Percentiles rank a stretch among this genome's conserved stretches.
phyloP scores from a whole-genome alignment of 2,329 filamentous ascomycete species.

The Cucurbitaria berberidis region DNA sequence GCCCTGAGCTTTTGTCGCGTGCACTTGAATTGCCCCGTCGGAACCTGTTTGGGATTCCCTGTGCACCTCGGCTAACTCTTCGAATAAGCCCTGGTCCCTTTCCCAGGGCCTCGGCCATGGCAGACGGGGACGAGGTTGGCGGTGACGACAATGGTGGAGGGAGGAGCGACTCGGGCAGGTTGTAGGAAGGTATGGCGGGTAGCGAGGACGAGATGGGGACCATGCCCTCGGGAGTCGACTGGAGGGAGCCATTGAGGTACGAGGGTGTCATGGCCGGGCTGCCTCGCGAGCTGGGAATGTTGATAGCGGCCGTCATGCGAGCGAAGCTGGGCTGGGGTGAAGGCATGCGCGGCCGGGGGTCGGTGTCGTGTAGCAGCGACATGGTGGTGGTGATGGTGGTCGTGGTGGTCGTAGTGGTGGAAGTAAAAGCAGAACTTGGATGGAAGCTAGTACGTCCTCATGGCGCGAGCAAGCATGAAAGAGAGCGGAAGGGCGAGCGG shows the following conservation, averaged over 20 bases:
- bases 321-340: conserved; percentile 42
- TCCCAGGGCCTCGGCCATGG: conserved; percentile 67
- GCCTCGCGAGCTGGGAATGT: conserved; percentile 46
- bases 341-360: conserved; percentile 38
- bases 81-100: conserved; percentile 76
- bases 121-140: conserved; percentile 55
- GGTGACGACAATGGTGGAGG: conserved; percentile 52
- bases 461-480: conserved; percentile 26
- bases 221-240: conserved; percentile 70
- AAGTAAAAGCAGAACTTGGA: conserved; percentile 15
- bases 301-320: conserved; percentile 40
- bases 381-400: no score
- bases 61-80: conserved; percentile 81
- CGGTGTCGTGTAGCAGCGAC: conserved; percentile 39
- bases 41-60: conserved; percentile 70
- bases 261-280: conserved; percentile 49
- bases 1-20: conserved; percentile 86
- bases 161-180: conserved; percentile 76
- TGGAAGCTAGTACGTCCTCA: conserved; percentile 34
- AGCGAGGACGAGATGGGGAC: conserved; percentile 60
- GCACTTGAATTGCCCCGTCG: conserved; percentile 76
- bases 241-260: conserved; percentile 65
- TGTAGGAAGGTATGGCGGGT: conserved; percentile 59
- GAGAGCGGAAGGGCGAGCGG: conserved; percentile 28
- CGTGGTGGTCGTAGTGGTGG: conserved; percentile 17